These are phyloP conservation scores for Avicennia marina DNA, from an alignment of 257 asterid species.

Conservation along the genomic window DNA sequence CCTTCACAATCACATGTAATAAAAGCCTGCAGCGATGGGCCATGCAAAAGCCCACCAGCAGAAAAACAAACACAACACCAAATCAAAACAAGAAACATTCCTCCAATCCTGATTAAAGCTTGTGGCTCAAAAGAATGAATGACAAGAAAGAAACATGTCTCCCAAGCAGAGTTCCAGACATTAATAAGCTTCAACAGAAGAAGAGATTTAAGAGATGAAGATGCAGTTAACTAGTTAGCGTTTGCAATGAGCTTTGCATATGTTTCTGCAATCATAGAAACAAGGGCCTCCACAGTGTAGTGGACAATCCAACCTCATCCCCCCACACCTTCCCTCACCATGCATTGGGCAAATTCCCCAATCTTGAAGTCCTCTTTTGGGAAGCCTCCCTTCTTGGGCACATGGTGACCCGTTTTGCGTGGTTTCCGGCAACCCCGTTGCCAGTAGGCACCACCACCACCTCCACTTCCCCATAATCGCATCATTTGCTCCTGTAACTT, in stretches of 20 bases:
- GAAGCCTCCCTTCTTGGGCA: background rate
- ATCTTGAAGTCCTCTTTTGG: background rate
- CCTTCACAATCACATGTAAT: slow-evolving; percentile 1
- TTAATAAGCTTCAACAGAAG: background rate
- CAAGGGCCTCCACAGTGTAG: slow-evolving; percentile 17
- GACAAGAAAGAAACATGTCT: background rate
- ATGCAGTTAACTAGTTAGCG: too few relatives aligned
- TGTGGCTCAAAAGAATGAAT: background rate
- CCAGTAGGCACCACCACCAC: slow-evolving; percentile 9
- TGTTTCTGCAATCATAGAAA: slow-evolving; percentile 11
- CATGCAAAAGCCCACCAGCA: slow-evolving; percentile 3
- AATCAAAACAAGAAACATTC: background rate
- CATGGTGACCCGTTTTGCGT: background rate
- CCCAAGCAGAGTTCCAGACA: background rate
- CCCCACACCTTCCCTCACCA: slow-evolving; percentile 17
- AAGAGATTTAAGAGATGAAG: slow-evolving; percentile 6
- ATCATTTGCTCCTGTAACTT: background rate
- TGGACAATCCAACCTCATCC: slow-evolving; percentile 19
- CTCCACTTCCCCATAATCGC: background rate
- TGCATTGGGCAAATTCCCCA: slow-evolving; percentile 18
- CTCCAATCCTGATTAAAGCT: background rate
- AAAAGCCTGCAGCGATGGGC: background rate
- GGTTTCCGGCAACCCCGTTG: slow-evolving; percentile 2
- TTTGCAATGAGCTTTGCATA: slow-evolving; percentile 22
- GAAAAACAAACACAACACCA: background rate